Base-by-base conservation (phyloP, 441 rosid genomes). In the Jatropha podagrica region DNA sequence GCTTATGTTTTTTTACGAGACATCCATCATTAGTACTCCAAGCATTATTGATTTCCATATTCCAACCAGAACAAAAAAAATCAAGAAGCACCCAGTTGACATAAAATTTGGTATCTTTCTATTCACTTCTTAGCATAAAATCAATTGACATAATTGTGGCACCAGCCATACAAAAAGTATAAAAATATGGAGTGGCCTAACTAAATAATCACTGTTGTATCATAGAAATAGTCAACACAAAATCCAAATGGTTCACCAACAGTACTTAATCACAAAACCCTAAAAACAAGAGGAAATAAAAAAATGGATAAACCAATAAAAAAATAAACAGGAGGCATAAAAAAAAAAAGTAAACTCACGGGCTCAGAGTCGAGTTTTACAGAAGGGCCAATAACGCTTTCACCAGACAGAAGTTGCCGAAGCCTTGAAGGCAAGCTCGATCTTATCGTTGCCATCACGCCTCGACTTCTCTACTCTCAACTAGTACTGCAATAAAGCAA, bases 391-490 rank as follows among this genome's bases (percentile, higher is more conserved):
- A 89, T 79, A 48, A 91, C 79, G 62, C 88, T 91, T 76, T 96
- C 99, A 27, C 97, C 99, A 73, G 97, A 89, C 68, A 96, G 78
- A 74, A 94, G 97, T 83, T 90, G 98, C 77, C 98, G 92, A 67
- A 94, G 86, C 80, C 99, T 86, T 64, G 97, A 91, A 71, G 97
- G 99, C 89, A 96, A 85, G 84, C 88, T 89, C 84, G 98, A 88
- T 86, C 99, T 88, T 81, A 83, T 81, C 75, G 91, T 80, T 72
- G 97, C 88, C 99, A 95, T 95, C 86, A 77, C 78, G 73, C 78
- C 83, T 73, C 83, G 76, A 70, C 83, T 81, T 68, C 79, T 80
- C 82, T 80, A 79, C 86, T 87, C 74, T 76, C 85, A 79, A 80
- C 79, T 78, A 78, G 83, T 71, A 63, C 23, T 42, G 68, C 42